Percentiles rank a stretch among this genome's conserved stretches.
Conservation (phyloP, 768 basidiomycete genomes). For the Tremella yokohamensis region DNA sequence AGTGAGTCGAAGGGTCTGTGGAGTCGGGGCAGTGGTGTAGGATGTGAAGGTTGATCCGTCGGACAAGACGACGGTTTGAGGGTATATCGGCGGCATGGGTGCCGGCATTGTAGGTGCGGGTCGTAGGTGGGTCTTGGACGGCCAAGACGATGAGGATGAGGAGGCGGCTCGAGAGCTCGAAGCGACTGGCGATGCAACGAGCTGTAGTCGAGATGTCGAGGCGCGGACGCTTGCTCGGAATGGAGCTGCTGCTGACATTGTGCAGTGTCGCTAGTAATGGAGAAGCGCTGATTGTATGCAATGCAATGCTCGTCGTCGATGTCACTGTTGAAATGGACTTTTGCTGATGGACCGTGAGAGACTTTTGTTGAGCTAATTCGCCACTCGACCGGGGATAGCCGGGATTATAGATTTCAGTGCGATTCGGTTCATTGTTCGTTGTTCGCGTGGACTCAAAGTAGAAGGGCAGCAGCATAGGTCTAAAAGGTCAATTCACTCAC, state of each 20-base stretch:
- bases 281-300: too few relatives aligned
- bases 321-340: neutral
- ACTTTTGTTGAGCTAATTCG: too few relatives aligned
- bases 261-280: too few relatives aligned
- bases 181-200: too few relatives aligned
- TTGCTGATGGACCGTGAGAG: neutral
- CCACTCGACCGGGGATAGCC: too few relatives aligned
- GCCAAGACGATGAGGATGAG: conserved; percentile 56
- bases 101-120: conserved; percentile 68
- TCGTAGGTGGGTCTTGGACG: conserved; percentile 61
- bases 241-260: too few relatives aligned
- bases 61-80: conserved; percentile 76
- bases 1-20: conserved; percentile 65
- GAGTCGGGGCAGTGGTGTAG: conserved; percentile 82
- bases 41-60: conserved; percentile 86
- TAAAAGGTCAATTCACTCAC: too few relatives aligned
- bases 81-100: conserved; percentile 79
- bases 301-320: too few relatives aligned
- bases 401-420: too few relatives aligned
- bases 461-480: too few relatives aligned
- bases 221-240: neutral
- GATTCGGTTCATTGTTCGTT: too few relatives aligned
- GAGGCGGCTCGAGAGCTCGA: conserved; percentile 12
- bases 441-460: too few relatives aligned
- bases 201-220: conserved; percentile 3